phyloP scores from a whole-genome alignment of 306 rosid species.

The Arachis stenosperma region DNA sequence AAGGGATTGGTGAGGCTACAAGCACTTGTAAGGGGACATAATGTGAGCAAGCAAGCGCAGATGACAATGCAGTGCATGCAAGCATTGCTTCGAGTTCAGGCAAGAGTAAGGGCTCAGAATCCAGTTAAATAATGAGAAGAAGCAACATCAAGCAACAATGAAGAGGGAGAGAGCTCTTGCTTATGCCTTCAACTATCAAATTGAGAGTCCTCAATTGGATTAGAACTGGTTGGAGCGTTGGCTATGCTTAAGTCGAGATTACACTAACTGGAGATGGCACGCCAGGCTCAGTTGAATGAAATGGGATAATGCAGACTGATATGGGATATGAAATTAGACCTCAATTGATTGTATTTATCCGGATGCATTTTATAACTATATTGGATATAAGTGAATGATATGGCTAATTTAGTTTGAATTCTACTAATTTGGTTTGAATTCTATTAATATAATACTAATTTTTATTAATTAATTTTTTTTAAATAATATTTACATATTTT shows the following conservation, averaged over 20 bases:
- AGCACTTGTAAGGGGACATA: conserved; percentile 92
- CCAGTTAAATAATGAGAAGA: conserved; percentile 55
- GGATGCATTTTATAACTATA: too few relatives aligned
- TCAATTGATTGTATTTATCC: too few relatives aligned
- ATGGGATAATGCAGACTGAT: too few relatives aligned
- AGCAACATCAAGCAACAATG: conserved; percentile 60
- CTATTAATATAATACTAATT: too few relatives aligned
- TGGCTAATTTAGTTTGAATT: too few relatives aligned
- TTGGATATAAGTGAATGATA: too few relatives aligned
- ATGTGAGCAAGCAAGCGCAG: conserved; percentile 94
- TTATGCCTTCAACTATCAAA: conserved; percentile 63
- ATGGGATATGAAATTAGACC: too few relatives aligned
- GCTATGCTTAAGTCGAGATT: conserved; percentile 89
- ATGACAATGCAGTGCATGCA: conserved; percentile 99
- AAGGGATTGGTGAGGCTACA: conserved; percentile 91
- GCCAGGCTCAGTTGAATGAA: conserved; percentile 78
- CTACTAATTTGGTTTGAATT: too few relatives aligned
- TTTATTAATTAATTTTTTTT: too few relatives aligned
- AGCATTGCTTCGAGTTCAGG: conserved; percentile 87
- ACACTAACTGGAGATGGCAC: conserved; percentile 89
- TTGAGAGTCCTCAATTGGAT: conserved; percentile 63
- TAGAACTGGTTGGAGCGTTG: conserved; percentile 96
- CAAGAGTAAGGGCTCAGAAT: conserved; percentile 79
- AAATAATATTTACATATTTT: too few relatives aligned
- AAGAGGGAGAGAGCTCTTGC: conserved; percentile 87